These are phyloP conservation scores for Rubus idaeus DNA, from an alignment of 306 rosid genomes.

Conservation along the genomic window DNA sequence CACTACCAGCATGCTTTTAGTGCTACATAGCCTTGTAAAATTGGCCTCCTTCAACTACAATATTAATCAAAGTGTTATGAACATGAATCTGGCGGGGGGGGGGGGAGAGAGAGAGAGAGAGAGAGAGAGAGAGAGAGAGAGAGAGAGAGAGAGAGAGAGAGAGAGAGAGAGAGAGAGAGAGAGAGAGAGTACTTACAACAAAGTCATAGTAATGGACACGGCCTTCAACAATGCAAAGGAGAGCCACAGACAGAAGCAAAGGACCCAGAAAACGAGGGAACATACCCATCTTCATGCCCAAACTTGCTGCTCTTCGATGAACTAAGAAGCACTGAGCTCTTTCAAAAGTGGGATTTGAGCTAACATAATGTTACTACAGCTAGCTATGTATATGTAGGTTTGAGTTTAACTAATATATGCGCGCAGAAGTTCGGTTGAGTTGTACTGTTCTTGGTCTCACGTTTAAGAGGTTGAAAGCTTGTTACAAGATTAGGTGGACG, in stretches of 20 bases:
- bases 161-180: conserved; percentile 1
- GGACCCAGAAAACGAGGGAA: not conserved
- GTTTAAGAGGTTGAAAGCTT: not conserved
- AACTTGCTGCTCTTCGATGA: not conserved
- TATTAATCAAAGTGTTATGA: no score
- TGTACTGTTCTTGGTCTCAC: no score
- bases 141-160: not conserved
- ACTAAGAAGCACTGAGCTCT: not conserved
- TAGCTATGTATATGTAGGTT: not conserved
- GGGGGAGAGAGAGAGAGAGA: not conserved
- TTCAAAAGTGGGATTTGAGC: not conserved
- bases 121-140: not conserved
- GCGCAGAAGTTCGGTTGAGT: not conserved
- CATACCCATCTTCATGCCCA: not conserved
- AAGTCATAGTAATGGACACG: conserved; percentile 9
- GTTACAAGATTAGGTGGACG: conserved; percentile 4
- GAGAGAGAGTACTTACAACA: not conserved
- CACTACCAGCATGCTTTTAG: conserved; percentile 23
- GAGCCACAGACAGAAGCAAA: not conserved
- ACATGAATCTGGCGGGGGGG: no score
- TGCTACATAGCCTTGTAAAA: conserved; percentile 23
- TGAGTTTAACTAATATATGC: not conserved
- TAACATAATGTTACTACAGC: not conserved
- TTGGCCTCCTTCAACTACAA: conserved; percentile 10
- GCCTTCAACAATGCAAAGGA: not conserved